These are phyloP conservation scores for Cutaneotrichosporon dermatis DNA, from an alignment of 1,284 basidiomycete species.

Conservation along the genomic window DNA sequence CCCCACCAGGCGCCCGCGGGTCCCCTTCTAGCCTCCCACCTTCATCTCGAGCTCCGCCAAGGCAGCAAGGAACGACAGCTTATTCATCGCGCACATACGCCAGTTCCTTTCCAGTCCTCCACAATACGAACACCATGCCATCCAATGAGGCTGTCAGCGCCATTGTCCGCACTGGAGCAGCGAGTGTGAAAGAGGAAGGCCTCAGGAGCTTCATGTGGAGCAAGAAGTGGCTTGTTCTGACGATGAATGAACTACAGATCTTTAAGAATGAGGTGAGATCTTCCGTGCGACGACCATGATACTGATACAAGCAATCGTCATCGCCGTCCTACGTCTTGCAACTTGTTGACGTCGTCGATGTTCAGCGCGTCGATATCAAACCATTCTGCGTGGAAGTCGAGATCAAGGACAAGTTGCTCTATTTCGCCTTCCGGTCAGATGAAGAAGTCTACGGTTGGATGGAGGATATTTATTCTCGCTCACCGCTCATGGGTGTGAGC, in stretches of 20 bases:
- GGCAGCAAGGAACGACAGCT: not conserved
- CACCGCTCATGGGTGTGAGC: conserved; percentile 86
- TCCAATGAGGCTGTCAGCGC: conserved; percentile 19
- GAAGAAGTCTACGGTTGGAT: conserved; percentile 95
- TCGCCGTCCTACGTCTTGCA: conserved; percentile 28
- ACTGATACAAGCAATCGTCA: conserved; percentile 31
- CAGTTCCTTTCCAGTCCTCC: conserved; percentile 30
- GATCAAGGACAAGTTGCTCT: conserved; percentile 63
- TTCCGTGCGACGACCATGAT: too few relatives aligned
- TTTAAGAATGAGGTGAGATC: conserved; percentile 83
- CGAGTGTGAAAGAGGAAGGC: conserved; percentile 82
- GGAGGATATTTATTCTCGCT: conserved; percentile 90
- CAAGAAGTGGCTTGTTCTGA: conserved; percentile 83
- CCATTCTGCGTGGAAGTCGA: conserved; percentile 85
- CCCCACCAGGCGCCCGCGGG: conserved; percentile 25
- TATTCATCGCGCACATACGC: conserved; percentile 33
- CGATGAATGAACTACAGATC: conserved; percentile 72
- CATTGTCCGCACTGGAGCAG: conserved; percentile 54
- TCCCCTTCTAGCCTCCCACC: conserved; percentile 10
- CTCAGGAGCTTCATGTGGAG: conserved; percentile 82
- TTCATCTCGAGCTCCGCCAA: conserved; percentile 1
- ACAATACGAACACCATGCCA: conserved; percentile 15
- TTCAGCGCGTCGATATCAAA: conserved; percentile 87
- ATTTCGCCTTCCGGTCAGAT: conserved; percentile 69
- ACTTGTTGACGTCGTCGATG: conserved; percentile 74